A percentile compares a stretch with the other conserved stretches of the same genome.
phyloP scores from a whole-genome alignment of 306 rosid species.

The Vicia sativa region DNA sequence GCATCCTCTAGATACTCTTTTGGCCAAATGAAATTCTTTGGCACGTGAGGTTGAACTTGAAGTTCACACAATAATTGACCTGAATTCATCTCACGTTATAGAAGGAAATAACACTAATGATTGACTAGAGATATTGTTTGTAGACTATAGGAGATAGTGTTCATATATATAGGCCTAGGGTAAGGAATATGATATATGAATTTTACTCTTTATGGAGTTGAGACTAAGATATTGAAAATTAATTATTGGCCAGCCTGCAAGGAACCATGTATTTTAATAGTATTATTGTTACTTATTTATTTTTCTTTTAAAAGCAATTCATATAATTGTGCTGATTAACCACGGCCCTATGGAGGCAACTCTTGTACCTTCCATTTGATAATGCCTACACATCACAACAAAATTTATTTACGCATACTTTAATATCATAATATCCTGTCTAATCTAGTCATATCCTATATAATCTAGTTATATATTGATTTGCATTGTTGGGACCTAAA shows the following conservation, averaged over 20 bases:
- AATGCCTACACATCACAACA: constrained; percentile 47
- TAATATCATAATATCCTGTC: not conserved
- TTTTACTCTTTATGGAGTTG: not conserved
- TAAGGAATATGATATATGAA: not conserved
- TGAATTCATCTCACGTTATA: constrained; percentile 41
- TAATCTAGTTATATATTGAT: no score
- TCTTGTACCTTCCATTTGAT: constrained; percentile 59
- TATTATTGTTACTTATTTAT: not conserved
- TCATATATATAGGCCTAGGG: not conserved
- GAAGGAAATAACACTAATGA: not conserved
- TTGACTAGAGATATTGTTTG: not conserved
- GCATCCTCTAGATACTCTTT: constrained; percentile 50
- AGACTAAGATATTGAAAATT: not conserved
- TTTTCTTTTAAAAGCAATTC: no score
- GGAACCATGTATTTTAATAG: not conserved
- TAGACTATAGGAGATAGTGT: not conserved
- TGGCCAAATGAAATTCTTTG: constrained; percentile 63
- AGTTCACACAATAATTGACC: constrained; percentile 18
- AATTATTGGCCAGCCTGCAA: not conserved
- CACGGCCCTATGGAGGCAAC: constrained; percentile 77
- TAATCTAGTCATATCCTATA: not conserved
- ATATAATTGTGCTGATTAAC: constrained; percentile 49
- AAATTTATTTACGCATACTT: not conserved
- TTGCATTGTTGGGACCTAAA: no score
- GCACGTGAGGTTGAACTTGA: constrained; percentile 39